These are phyloP conservation scores for Friedmanniomyces endolithicus DNA, from an alignment of 495 filamentous ascomycete species.

Conservation along the genomic window DNA sequence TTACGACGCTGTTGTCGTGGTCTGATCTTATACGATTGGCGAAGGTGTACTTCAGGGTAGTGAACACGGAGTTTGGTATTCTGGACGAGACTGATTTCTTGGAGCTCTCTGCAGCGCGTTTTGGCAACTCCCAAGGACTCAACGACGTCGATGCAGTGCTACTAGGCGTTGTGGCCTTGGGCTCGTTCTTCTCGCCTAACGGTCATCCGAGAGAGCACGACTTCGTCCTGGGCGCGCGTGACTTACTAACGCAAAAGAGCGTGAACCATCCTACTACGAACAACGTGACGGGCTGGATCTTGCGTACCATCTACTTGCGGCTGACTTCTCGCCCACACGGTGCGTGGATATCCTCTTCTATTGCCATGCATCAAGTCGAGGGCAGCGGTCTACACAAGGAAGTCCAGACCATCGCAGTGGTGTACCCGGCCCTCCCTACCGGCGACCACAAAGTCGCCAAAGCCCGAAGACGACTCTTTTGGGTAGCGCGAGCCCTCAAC, in stretches of 20 bases:
- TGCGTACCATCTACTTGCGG: conserved; percentile 42
- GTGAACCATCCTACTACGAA: conserved; percentile 14
- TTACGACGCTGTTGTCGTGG: conserved; percentile 14
- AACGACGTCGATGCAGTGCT: conserved; percentile 16
- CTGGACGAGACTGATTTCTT: conserved; percentile 27
- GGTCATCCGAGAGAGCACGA: conserved; percentile 14
- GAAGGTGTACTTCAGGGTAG: conserved; percentile 36
- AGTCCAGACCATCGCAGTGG: conserved; percentile 20
- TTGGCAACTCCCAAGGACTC: background rate
- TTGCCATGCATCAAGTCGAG: conserved; percentile 42
- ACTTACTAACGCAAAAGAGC: conserved; percentile 5
- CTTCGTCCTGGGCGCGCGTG: background rate
- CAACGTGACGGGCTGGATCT: conserved; percentile 40
- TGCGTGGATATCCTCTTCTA: conserved; percentile 45
- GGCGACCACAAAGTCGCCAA: conserved; percentile 25
- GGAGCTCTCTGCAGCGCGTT: conserved; percentile 9
- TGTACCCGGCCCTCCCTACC: conserved; percentile 16
- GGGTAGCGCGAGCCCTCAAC: conserved; percentile 37
- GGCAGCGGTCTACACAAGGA: conserved; percentile 38
- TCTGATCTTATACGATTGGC: conserved; percentile 5
- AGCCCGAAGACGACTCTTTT: conserved; percentile 30
- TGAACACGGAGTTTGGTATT: conserved; percentile 39
- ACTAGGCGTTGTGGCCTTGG: conserved; percentile 16
- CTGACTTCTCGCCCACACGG: conserved; percentile 41
- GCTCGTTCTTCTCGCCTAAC: conserved; percentile 19